Evolutionary conservation across 2,329 filamentous ascomycete species (phyloP), one percentile per base, ranked within the genome.

Genomic region (Talaromyces verruculosus): DNA sequence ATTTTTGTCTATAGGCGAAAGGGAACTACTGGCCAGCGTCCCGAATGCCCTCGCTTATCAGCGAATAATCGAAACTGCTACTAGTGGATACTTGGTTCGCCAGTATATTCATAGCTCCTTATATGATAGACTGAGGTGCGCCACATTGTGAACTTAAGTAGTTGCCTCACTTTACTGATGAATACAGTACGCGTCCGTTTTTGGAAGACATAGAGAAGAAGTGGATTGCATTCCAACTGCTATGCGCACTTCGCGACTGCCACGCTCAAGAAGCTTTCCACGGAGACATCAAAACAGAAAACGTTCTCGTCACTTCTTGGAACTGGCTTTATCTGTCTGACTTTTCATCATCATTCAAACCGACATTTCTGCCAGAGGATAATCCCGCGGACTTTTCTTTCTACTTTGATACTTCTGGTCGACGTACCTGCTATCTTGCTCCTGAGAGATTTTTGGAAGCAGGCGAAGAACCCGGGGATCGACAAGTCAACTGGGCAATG

Each of bases 241-340:
- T 99, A 11, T 97, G 93, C 77, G 93, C 92, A 2, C 83, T 99
- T 66, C 89, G 93, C 65, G 96, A 99, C 78, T 97, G 92, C 72
- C 95, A 99, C 77, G 85, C 90, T 33, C 86, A 90, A 57, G 91
- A 96, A 72, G 85, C 99, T 61, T 98, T 93, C 76, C 95, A 99
- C 76, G 96, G 95, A 66, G 96, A 99, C 75, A 98, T 99, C 82
- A 99, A 99, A 83, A 95, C 94, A 1, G 94, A 99, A 78, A 99
- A 99, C 73, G 88, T 96, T 41, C 83, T 99, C 58, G 94, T 99
- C 61, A 99, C 95, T 0, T 98, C 95, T 6, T 99, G 95, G 95
- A 97, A 98, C 80, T 99, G 96, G 95, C 85, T 99, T 1, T 99
- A 98, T 76, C 85, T 99, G 43, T 90, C 93, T n/a, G 95, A 99